Evolutionary conservation across 352 stramenopile species (phyloP).

Genomic region (Thraustotheca clavata): DNA sequence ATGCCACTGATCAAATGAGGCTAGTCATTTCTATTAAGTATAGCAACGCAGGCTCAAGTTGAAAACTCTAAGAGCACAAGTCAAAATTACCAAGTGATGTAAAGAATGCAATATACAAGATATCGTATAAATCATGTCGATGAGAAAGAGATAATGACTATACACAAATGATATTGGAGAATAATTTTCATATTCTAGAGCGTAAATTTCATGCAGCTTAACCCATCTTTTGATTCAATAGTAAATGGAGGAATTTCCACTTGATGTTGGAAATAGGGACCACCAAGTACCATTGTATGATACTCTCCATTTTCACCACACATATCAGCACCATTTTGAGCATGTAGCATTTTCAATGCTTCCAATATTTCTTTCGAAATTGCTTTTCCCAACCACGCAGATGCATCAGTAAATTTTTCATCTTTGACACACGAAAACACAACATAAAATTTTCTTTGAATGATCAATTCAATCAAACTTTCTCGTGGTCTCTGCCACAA

Average conservation of each 20-base stretch:
- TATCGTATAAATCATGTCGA: no score
- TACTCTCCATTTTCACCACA: conserved; percentile 42
- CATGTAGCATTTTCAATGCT: conserved; percentile 26
- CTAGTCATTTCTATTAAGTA: no score
- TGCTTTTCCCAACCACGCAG: conserved; percentile 29
- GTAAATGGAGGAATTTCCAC: conserved; percentile 16
- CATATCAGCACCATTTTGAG: conserved; percentile 29
- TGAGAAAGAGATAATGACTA: no score
- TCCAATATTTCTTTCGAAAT: conserved; percentile 25
- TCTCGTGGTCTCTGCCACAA: conserved; percentile 31
- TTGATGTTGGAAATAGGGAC: conserved; percentile 29
- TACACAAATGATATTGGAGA: no score
- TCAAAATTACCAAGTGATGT: no score
- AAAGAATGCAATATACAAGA: no score
- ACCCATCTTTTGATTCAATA: background rate
- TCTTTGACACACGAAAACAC: conserved; percentile 37
- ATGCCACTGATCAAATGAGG: no score
- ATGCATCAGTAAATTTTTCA: conserved; percentile 26
- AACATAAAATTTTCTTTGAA: conserved; percentile 27
- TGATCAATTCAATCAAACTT: conserved; percentile 23
- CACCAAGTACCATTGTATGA: conserved; percentile 39
- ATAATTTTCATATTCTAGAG: no score
- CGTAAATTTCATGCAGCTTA: conserved; percentile 16
- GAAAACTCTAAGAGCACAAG: no score
- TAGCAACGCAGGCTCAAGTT: no score